Evolutionary conservation across 2,329 filamentous ascomycete species (phyloP), one percentile per base, ranked within the genome.

Genomic region (Cladosporium sp.): DNA sequence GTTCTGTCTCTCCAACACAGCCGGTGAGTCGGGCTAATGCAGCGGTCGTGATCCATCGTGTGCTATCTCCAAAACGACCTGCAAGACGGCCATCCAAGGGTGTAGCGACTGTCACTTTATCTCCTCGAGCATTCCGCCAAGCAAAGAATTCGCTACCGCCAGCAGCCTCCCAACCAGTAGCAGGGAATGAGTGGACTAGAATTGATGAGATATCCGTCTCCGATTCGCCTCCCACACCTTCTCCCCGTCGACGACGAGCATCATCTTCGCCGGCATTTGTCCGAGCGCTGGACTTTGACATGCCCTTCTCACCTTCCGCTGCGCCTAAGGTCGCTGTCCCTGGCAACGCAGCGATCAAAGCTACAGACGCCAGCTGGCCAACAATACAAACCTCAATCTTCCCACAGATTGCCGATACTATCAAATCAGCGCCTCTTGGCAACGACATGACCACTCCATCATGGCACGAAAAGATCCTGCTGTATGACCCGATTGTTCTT

Each of bases 401-500:
- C 66, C 71, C 74, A 0, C 74, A 77, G 36, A 85, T 88, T 60
- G 83, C 82, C 6, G 70, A 76, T 13, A 79, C 81, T 2, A 76
- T 88, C 39, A 81, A 78, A 43, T 73, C 75, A 7, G 78, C 82
- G 30, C 73, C 79, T 21, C 79, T 77, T 5, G 77, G 77, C 2
- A 77, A 76, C 10, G 75, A 83, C 65, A 74, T 76, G 7, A 75
- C 72, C 6, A 73, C 75, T 2, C 83, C 82, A 2, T 92, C 87
- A 2, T 98, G 93, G 91, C 84, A 96, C 71, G 92, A 98, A 78
- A 96, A 93, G 79, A 97, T 99, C 56, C 82, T 98, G 6, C 86
- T 98, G 75, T 98, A 96, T 75, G 93, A 98, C 72, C 92, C 94
- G 0, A 90, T 99, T 51, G 84, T 95, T 1, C 78, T 97, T 0